Evolutionary conservation across 108 stramenopile genomes (phyloP).

Genomic region (Pseudonitzschia delicatissima): DNA sequence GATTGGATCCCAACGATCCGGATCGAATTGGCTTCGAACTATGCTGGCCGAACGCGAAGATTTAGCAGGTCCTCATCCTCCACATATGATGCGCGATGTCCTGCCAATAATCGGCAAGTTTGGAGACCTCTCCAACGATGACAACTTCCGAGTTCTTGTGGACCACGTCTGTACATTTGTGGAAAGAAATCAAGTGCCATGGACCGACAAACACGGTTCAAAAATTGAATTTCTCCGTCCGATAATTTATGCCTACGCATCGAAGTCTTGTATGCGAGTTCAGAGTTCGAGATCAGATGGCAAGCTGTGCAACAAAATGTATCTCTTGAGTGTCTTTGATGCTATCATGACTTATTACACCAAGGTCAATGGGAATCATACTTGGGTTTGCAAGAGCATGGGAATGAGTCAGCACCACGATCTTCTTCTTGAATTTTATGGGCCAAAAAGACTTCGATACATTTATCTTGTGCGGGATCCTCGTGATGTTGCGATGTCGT

Average conservation of each 20-base stretch:
- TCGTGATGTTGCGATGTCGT: slow-evolving; percentile 38
- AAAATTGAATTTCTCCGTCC: slow-evolving; percentile 21
- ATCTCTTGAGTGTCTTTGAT: slow-evolving; percentile 35
- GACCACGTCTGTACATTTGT: slow-evolving; percentile 46
- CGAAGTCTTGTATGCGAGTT: neutral
- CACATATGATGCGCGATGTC: slow-evolving; percentile 38
- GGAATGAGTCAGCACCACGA: slow-evolving; percentile 35
- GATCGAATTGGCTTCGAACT: slow-evolving; percentile 32
- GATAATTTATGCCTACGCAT: neutral
- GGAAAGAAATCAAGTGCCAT: slow-evolving; percentile 42
- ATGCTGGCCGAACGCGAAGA: slow-evolving; percentile 34
- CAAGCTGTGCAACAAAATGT: slow-evolving; percentile 15
- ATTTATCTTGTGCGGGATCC: slow-evolving; percentile 43
- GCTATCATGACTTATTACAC: slow-evolving; percentile 27
- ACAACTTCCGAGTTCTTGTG: slow-evolving; percentile 27
- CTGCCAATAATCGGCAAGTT: slow-evolving; percentile 27
- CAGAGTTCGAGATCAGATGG: slow-evolving; percentile 3
- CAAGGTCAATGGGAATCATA: slow-evolving; percentile 30
- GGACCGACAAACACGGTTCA: slow-evolving; percentile 26
- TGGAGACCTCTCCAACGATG: slow-evolving; percentile 23
- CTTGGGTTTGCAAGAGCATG: slow-evolving; percentile 43
- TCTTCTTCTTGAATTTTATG: slow-evolving; percentile 32
- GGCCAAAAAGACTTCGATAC: slow-evolving; percentile 31
- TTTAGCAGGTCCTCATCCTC: slow-evolving; percentile 30
- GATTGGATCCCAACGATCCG: slow-evolving; percentile 35